These are phyloP conservation scores for Toxicodendron radicans DNA, from an alignment of 345 rosid genomes.

Conservation along the genomic window DNA sequence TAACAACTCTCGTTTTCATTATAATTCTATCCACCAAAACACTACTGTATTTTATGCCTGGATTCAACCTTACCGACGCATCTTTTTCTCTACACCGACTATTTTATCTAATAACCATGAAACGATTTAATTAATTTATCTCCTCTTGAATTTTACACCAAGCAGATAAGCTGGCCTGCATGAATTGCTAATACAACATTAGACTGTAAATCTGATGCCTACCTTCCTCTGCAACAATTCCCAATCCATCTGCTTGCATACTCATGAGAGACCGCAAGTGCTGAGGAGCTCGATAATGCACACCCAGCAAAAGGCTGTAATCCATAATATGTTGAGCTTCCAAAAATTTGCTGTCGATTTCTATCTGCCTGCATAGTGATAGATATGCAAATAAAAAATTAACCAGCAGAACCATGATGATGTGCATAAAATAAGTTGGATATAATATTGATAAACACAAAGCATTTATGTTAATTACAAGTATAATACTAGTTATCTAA, in stretches of 20 bases:
- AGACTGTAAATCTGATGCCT: constrained; percentile 3
- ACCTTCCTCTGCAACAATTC: constrained; percentile 93
- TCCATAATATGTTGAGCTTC: constrained; percentile 92
- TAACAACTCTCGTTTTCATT: background rate
- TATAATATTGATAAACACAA: no score
- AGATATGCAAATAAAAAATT: constrained; percentile 11
- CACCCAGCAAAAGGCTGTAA: constrained; percentile 97
- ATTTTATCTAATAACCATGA: background rate
- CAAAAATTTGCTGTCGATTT: constrained; percentile 79
- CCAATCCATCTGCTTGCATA: constrained; percentile 61
- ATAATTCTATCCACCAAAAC: background rate
- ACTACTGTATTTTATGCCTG: no score
- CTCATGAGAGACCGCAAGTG: constrained; percentile 56
- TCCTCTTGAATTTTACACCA: background rate
- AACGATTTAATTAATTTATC: background rate
- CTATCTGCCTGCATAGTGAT: constrained; percentile 65
- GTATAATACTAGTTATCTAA: no score
- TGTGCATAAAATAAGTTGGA: background rate
- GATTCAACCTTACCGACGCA: background rate
- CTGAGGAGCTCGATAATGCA: constrained; percentile 97
- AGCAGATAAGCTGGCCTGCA: background rate
- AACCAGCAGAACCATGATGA: background rate
- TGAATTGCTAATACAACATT: background rate
- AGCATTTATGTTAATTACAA: no score
- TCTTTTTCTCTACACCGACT: constrained; percentile 1